Evolutionary conservation across 176 grass and related monocot species (phyloP), one percentile per base, ranked within the genome.

Genomic region (Tillandsia fasciculata): DNA sequence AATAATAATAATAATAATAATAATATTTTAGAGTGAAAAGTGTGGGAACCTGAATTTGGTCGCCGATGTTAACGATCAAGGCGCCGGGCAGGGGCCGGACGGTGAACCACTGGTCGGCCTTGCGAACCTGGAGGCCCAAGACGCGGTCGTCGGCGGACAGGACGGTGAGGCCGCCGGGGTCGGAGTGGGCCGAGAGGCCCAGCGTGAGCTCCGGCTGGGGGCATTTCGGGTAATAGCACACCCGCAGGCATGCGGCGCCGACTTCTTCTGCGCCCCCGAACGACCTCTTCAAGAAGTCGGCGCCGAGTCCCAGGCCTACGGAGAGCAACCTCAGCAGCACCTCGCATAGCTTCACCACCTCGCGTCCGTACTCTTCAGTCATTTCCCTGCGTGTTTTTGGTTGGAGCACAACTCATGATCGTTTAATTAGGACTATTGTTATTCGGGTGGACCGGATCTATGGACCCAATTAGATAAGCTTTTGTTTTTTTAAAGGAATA

Each of bases 161-260:
- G 50, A 79, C 54, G 10, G 82, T 84, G 9, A 84, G 64, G 0
- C 54, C 82, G 8, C 82, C 82, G 18, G 82, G 82, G 22, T 84
- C 82, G 1, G 82, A 79, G 70, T 84, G 82, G 1, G 76, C 22
- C 2, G 82, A 84, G 17, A 84, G 65, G 17, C 82, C 82, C 11
- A 84, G 71, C 17, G 76, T 70, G 18, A 84, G 82, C 50, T 84
- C 82, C 10, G 82, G 82, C 53, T 84, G 70, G 24, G 82, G 82
- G 71, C 82, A 84, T 67, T 75, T 84, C 8, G 82, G 82, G 71
- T 79, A 84, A 22, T 79, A 84, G 58, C 75, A 79, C 9, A 50
- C 70, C 48, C 82, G 67, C 10, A 84, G n/a, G 47, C 53, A 28
- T 2, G 63, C 70, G 10, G 63, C 70, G 10, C 77, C 82, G 27